A percentile compares a stretch with the other conserved stretches of the same genome.
These are phyloP conservation scores for Hypomyces perniciosus DNA, from an alignment of 2,329 filamentous ascomycete genomes.

Conservation along the genomic window DNA sequence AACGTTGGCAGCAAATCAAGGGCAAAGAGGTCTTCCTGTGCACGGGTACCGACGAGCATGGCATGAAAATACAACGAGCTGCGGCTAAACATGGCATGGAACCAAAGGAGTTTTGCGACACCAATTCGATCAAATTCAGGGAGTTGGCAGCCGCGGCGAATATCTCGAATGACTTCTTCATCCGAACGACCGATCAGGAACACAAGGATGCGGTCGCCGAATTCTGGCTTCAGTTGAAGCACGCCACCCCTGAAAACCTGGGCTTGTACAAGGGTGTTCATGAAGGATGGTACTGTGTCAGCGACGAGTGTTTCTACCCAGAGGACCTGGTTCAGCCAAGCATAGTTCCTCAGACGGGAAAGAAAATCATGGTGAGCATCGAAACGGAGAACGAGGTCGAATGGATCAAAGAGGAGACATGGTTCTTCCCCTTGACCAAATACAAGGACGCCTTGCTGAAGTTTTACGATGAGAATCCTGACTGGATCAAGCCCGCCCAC, in stretches of 20 bases:
- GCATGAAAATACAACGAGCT: constrained; percentile 92
- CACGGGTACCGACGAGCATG: constrained; percentile 96
- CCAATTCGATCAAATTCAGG: constrained; percentile 72
- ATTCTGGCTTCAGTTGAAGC: constrained; percentile 75
- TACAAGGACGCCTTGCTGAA: constrained; percentile 72
- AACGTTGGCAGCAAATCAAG: constrained; percentile 79
- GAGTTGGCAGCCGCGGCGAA: constrained; percentile 64
- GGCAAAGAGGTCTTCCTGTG: constrained; percentile 67
- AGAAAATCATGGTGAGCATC: constrained; percentile 72
- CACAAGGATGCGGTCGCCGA: constrained; percentile 82
- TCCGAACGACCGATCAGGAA: constrained; percentile 79
- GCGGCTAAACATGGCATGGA: constrained; percentile 63
- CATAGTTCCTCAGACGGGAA: constrained; percentile 73
- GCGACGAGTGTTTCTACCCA: constrained; percentile 95
- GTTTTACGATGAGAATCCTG: constrained; percentile 72
- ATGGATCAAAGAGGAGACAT: constrained; percentile 89
- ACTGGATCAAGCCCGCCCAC: constrained; percentile 66
- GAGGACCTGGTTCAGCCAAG: constrained; percentile 65
- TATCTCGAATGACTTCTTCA: constrained; percentile 77
- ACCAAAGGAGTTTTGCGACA: constrained; percentile 83
- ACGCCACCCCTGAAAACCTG: constrained; percentile 48
- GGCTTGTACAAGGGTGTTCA: constrained; percentile 82
- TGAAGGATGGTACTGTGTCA: constrained; percentile 93
- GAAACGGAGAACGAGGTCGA: constrained; percentile 93
- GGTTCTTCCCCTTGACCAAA: constrained; percentile 85